Evolutionary conservation across 192 early-diverging fungal genomes (phyloP).

Genomic region (Linnemannia exigua): DNA sequence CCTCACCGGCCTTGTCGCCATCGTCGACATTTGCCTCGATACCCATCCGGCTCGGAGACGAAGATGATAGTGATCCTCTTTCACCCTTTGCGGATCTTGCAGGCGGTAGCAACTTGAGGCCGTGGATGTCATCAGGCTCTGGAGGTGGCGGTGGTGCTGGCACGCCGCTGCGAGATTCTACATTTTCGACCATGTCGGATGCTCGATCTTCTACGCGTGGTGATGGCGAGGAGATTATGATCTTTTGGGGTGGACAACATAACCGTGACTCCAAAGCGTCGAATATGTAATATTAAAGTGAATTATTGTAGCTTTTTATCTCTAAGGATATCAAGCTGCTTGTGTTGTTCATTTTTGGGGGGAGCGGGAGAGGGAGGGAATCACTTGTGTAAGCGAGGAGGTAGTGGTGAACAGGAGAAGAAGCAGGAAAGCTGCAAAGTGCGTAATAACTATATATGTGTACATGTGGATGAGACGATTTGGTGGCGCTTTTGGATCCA

Average conservation of each 20-base stretch:
- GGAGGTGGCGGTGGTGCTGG: neutral
- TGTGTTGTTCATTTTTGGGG: no score
- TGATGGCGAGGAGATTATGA: slow-evolving; percentile 58
- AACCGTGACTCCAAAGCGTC: slow-evolving; percentile 32
- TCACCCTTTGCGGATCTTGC: slow-evolving; percentile 23
- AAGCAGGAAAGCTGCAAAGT: no score
- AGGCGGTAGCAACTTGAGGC: slow-evolving; percentile 22
- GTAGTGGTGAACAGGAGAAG: no score
- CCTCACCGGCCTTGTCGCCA: slow-evolving; percentile 19
- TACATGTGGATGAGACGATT: neutral
- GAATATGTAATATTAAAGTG: slow-evolving; percentile 10
- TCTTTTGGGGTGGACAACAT: slow-evolving; percentile 49
- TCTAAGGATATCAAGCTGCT: no score
- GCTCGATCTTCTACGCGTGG: slow-evolving; percentile 44
- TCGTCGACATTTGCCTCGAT: slow-evolving; percentile 24
- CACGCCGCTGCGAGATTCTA: slow-evolving; percentile 35
- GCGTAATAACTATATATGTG: no score
- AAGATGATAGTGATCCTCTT: slow-evolving; percentile 8
- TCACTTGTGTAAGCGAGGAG: no score
- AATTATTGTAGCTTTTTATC: neutral
- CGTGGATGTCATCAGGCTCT: slow-evolving; percentile 22
- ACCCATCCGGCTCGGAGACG: slow-evolving; percentile 22
- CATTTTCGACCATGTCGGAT: slow-evolving; percentile 49
- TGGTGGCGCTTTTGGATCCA: neutral
- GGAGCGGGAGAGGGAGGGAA: no score